Conservation (phyloP, 129 eudicot genomes). For the carrot (Daucus carota) region DNA sequence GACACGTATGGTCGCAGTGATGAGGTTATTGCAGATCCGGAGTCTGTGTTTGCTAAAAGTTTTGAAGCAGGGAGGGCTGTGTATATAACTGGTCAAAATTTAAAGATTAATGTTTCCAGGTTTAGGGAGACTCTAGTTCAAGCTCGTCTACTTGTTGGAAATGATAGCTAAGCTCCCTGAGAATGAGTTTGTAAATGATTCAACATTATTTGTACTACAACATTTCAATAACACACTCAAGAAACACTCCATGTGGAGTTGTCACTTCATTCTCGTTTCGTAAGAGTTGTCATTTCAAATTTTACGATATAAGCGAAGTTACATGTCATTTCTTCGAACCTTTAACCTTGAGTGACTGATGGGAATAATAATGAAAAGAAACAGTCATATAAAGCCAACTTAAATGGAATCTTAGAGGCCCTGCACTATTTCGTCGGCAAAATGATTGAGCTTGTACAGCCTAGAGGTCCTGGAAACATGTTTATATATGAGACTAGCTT, state of each 20-base stretch:
- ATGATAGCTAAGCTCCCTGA: background rate
- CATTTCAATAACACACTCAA: background rate
- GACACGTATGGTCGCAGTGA: conserved; percentile 26
- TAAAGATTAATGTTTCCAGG: conserved; percentile 39
- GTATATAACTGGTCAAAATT: conserved; percentile 49
- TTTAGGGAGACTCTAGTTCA: conserved; percentile 36
- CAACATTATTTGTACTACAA: background rate
- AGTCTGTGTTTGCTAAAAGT: conserved; percentile 38
- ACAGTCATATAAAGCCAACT: background rate
- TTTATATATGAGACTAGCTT: background rate
- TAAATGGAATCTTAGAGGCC: background rate
- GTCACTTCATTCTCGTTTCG: too few species aligned
- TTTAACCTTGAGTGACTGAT: too few species aligned
- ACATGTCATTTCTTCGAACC: too few species aligned
- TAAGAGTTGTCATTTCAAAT: too few species aligned
- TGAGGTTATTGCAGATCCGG: conserved; percentile 44
- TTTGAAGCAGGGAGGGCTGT: conserved; percentile 32
- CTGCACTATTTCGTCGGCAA: background rate
- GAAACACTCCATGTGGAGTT: too few species aligned
- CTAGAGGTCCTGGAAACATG: background rate
- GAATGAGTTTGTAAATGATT: background rate
- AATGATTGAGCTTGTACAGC: background rate
- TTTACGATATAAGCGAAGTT: too few species aligned
- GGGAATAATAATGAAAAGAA: background rate
- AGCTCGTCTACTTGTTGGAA: conserved; percentile 37